Evolutionary conservation across 2,329 filamentous ascomycete species (phyloP), one percentile per base, ranked within the genome.

Genomic region (Colletotrichum gloeosporioides): DNA sequence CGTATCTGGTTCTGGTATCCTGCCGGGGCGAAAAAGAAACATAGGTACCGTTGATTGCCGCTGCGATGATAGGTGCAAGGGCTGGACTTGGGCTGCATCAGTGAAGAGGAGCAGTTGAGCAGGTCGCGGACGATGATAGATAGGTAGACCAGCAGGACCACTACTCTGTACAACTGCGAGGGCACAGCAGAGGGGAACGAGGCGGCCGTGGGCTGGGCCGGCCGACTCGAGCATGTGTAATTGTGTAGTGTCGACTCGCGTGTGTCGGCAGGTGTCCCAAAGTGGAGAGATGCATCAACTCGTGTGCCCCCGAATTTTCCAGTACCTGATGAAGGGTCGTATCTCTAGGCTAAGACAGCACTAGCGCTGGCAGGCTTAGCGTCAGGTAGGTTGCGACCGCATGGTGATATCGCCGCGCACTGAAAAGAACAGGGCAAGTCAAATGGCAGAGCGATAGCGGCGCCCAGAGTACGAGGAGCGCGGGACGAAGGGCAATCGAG

Each of bases 161-260:
- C 8, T 39, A 39, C 36, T 39, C 16, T 39, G 16, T 18, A 49
- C 39, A 49, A n/a, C 39, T n/a, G 39, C 18, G 39, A n/a, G 39
- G 39, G 39, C 39, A 49, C 39, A 49, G 39, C 22, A 12, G 57
- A 63, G 29, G 44, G 44, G 57, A 59, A 27, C 49, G 57, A 69
- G 34, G 63, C 73, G 62, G 31, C 31, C 27, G 15, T 44, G 63
- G 64, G 69, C 69, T 62, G 29, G 73, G 31, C 69, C 55, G 39
- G 73, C 39, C 73, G 63, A 59, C 73, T 76, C 15, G 69, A 69
- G 69, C 63, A 64, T 69, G 73, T 73, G 64, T 65, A 44, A 73
- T 59, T 39, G 71, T 13, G 44, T 49, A 44, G 59, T 64, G 62
- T 61, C 25, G 36, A 66, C 49, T 67, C 62, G 57, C 29, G 39